Conservation (phyloP, 306 rosid species). For the Comarum palustre region DNA sequence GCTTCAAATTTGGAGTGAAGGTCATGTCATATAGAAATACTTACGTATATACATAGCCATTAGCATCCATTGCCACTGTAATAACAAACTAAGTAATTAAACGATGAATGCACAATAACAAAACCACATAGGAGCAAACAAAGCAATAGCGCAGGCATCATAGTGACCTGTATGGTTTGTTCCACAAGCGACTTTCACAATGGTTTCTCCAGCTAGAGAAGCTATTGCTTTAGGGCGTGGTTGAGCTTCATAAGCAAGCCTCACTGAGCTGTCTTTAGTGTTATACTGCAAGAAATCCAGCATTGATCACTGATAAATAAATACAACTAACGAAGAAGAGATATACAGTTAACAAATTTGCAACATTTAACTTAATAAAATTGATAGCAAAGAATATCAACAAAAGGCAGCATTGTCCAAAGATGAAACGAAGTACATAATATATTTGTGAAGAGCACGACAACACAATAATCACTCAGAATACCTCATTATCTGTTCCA, state of each 20-base stretch:
- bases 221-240: constrained; percentile 89
- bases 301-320: not conserved
- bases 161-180: constrained; percentile 83
- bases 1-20: constrained; percentile 8
- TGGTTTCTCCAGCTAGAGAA: constrained; percentile 75
- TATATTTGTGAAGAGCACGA: not conserved
- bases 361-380: not conserved
- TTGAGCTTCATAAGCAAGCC: constrained; percentile 91
- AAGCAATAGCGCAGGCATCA: not conserved
- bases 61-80: constrained; percentile 88
- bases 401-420: not conserved
- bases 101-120: not conserved
- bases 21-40: constrained; percentile 28
- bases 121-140: not conserved
- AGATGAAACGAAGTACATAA: not conserved
- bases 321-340: not conserved
- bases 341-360: not conserved
- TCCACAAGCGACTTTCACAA: constrained; percentile 90
- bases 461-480: constrained; percentile 14
- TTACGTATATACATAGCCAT: constrained; percentile 90
- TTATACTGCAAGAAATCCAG: constrained; percentile 69
- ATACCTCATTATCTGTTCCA: constrained; percentile 97
- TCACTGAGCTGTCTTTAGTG: constrained; percentile 91
- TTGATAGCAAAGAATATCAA: not conserved
- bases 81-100: constrained; percentile 25